Percentiles rank a stretch among this genome's conserved stretches.
These are phyloP conservation scores for Lippia alba DNA, from an alignment of 305 asterid species.

Conservation along the genomic window DNA sequence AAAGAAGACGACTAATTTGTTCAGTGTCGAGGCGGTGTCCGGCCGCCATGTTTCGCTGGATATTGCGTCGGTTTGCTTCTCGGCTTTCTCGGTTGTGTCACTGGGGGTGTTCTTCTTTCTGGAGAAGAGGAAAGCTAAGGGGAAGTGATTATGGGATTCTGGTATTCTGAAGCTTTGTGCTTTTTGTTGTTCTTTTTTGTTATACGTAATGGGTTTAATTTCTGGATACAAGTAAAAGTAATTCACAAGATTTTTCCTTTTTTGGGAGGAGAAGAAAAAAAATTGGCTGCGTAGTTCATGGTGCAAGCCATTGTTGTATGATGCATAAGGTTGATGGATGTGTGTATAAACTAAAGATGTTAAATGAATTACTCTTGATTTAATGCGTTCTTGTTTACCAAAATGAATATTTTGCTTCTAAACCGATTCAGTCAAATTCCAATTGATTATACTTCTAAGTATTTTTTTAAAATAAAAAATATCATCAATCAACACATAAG, in stretches of 20 bases:
- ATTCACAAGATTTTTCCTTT: neutral
- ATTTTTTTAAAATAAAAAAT: too few species aligned
- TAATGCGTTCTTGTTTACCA: too few species aligned
- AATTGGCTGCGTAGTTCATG: neutral
- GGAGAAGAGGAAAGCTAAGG: conserved; percentile 53
- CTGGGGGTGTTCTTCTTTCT: conserved; percentile 56
- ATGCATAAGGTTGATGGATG: conserved; percentile 17
- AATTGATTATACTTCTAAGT: too few species aligned
- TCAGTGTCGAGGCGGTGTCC: conserved; percentile 45
- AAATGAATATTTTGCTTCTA: too few species aligned
- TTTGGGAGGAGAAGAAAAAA: neutral
- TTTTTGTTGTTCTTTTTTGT: neutral
- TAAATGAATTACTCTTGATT: neutral
- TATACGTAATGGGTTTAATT: neutral
- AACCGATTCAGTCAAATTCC: too few species aligned
- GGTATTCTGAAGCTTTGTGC: neutral
- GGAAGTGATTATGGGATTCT: conserved; percentile 35
- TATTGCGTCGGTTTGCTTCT: conserved; percentile 62
- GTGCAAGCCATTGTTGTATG: neutral
- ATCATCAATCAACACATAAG: too few species aligned
- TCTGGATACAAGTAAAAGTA: neutral
- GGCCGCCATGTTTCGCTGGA: conserved; percentile 67
- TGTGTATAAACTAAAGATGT: neutral
- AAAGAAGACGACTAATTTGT: conserved; percentile 47
- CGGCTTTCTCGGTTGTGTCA: conserved; percentile 66